Evolutionary conservation across 208 protist genomes (phyloP), one percentile per base, ranked within the genome.

Genomic region (Trypanosoma cruzi): DNA sequence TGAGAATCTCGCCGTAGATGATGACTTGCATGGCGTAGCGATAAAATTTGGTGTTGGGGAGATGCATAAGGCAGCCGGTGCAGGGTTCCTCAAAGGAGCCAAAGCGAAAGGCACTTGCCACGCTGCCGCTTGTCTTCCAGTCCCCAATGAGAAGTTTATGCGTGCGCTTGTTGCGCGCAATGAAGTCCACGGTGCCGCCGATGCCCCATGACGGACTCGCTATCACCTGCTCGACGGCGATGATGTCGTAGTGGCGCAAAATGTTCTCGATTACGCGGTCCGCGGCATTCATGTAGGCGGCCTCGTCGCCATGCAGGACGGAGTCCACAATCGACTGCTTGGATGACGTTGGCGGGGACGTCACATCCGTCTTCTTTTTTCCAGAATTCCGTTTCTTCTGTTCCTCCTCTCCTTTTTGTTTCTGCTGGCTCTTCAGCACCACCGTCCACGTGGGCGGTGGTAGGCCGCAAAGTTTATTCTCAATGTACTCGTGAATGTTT

Each of bases 401-500:
- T 54, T 65, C 29, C 14, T 24, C 18, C 46, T 31, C n/a, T 64
- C 26, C 63, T 34, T 73, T 55, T 29, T 42, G 16, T 49, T 74
- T 56, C 50, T 78, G 64, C 34, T 81, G 75, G 37, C 24, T 14
- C 37, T 85, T 31, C 55, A 91, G 31, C 16, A 94, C 62, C 46
- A 88, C 54, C 57, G 75, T 77, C 65, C 86, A 89, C 2, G 84
- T 71, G 42, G 90, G 90, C 37, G 86, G 84, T 36, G 90, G 90
- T 24, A 83, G 66, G 24, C 83, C 76, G 32, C 85, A 75, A 11
- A 96, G 79, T 32, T 74, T 80, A 63, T 74, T 84, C 60, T 96
- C 90, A 71, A 96, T 94, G 60, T 88, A 94, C 73, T 82, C 86
- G 72, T 96, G 90, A 20, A 96, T 78, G 68, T 96, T 96, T 64